phyloP scores from a whole-genome alignment of 345 rosid species.

The Populus simonii region DNA sequence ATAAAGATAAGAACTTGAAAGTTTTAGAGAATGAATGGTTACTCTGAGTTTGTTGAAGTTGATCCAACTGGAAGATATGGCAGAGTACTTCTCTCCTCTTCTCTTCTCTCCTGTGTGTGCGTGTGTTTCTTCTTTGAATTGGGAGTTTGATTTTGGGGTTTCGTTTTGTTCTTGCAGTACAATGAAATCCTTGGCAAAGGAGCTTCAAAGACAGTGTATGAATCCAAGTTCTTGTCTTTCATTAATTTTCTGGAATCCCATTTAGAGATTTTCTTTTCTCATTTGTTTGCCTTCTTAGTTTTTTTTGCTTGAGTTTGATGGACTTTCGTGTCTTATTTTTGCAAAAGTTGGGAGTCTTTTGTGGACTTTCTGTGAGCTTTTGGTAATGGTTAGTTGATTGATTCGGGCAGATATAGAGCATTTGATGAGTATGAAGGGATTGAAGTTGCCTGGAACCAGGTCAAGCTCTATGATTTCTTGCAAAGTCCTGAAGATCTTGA shows the following conservation, averaged over 20 bases:
- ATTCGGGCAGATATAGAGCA: slow-evolving; percentile 69
- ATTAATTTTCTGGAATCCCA: slow-evolving; percentile 12
- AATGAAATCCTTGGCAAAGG: slow-evolving; percentile 93
- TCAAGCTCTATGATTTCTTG: slow-evolving; percentile 85
- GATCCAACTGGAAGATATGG: slow-evolving; percentile 99
- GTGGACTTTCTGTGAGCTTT: slow-evolving; percentile 13
- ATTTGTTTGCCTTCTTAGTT: background rate
- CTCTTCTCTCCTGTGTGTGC: slow-evolving; percentile 7
- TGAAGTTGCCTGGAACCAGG: slow-evolving; percentile 99
- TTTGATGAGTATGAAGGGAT: slow-evolving; percentile 91
- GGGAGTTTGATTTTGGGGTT: slow-evolving; percentile 8
- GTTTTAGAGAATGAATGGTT: slow-evolving; percentile 55
- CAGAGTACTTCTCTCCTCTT: slow-evolving; percentile 47
- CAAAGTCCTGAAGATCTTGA: slow-evolving; percentile 94
- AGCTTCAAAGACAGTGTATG: slow-evolving; percentile 97
- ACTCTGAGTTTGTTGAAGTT: slow-evolving; percentile 82
- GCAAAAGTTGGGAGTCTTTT: slow-evolving; percentile 15
- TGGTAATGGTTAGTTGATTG: slow-evolving; percentile 23
- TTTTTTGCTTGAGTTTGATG: slow-evolving; percentile 8
- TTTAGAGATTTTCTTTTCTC: background rate
- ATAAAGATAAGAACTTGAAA: background rate
- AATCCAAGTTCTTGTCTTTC: slow-evolving; percentile 22
- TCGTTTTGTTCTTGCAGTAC: slow-evolving; percentile 49
- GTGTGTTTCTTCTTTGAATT: background rate
- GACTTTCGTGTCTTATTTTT: background rate